Percentiles rank a stretch among this genome's conserved stretches.
Evolutionary conservation across 148 eudicot species (phyloP).

Genomic region (Amaranthus palmeri): DNA sequence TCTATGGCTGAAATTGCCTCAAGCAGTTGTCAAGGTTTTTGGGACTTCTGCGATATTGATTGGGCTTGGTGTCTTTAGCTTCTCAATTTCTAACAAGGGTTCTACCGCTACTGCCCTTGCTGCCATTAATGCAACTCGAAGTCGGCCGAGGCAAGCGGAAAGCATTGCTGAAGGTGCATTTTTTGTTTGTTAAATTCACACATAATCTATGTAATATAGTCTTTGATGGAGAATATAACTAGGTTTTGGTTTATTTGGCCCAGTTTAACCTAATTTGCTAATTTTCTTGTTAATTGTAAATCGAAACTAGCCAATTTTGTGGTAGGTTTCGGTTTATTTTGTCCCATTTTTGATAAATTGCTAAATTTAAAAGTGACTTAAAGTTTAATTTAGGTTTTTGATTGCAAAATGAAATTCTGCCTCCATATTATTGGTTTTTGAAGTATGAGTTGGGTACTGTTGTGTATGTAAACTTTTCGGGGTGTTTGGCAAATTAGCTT

Average conservation of each 20-base stretch:
- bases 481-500: too few relatives aligned
- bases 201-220: background rate
- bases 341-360: background rate
- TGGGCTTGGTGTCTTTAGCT: conserved; percentile 30
- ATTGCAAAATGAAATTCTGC: too few relatives aligned
- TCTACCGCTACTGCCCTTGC: conserved; percentile 29
- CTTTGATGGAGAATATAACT: background rate
- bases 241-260: background rate
- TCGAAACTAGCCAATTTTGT: background rate
- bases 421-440: too few relatives aligned
- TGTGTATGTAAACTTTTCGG: too few relatives aligned
- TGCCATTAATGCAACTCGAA: conserved; percentile 8
- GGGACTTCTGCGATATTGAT: conserved; percentile 36
- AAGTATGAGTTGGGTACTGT: too few relatives aligned
- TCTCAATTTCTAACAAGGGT: conserved; percentile 28
- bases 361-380: background rate
- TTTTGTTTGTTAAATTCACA: background rate
- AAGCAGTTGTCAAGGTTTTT: conserved; percentile 25
- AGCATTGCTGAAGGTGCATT: conserved; percentile 34
- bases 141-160: conserved; percentile 23
- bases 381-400: background rate
- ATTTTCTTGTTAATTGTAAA: background rate
- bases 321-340: background rate
- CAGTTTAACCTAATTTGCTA: background rate
- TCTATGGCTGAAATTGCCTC: conserved; percentile 18